These are phyloP conservation scores for Carex scoparia DNA, from an alignment of 176 grass and related monocot genomes.

Conservation along the genomic window DNA sequence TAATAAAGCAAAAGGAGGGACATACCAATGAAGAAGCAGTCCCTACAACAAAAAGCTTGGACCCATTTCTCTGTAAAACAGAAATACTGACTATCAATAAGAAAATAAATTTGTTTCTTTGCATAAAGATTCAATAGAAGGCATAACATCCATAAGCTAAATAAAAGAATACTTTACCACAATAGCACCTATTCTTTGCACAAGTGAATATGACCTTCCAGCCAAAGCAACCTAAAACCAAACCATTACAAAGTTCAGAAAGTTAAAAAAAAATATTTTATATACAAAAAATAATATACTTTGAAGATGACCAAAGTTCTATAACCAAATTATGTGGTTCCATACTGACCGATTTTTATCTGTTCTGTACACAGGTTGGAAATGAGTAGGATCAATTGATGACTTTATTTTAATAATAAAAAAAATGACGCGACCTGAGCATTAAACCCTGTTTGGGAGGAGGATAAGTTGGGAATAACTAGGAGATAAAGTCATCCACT, in stretches of 20 bases:
- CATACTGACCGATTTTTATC: not conserved
- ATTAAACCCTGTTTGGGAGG: not conserved
- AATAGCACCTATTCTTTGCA: conserved; percentile 96
- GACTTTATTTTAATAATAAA: not conserved
- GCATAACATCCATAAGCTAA: conserved; percentile 8
- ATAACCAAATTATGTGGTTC: not conserved
- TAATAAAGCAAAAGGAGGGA: not conserved
- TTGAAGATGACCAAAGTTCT: not conserved
- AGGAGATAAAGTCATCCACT: not conserved
- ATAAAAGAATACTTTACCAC: conserved; percentile 53
- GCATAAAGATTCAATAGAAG: not conserved
- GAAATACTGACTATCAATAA: conserved; percentile 14
- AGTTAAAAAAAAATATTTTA: not conserved
- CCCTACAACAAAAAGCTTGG: conserved; percentile 90
- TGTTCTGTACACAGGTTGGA: not conserved
- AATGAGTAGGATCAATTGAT: not conserved
- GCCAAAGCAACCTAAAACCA: conserved; percentile 73
- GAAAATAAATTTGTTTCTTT: conserved; percentile 14
- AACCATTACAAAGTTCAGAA: conserved; percentile 21
- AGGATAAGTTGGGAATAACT: not conserved
- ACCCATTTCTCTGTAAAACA: conserved; percentile 76
- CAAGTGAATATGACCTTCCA: conserved; percentile 77
- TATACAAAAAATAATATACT: not conserved
- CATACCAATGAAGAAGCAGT: conserved; percentile 89
- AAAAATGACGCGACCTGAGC: not conserved